A percentile compares a stretch with the other conserved stretches of the same genome.
These are phyloP conservation scores for Pulicaria dysenterica DNA, from an alignment of 129 eudicot genomes.

Conservation along the genomic window DNA sequence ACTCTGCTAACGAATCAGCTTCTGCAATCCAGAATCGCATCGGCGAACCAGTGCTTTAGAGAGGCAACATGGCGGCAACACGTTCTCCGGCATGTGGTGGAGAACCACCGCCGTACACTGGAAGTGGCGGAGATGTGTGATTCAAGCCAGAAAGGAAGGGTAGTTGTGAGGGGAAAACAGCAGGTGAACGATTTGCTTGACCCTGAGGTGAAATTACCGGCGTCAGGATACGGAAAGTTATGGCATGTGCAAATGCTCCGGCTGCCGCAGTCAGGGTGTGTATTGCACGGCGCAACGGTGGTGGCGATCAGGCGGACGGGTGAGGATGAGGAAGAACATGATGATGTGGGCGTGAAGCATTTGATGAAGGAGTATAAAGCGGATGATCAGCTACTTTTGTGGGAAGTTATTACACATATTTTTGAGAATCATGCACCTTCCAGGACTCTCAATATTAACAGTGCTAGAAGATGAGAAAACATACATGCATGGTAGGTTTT, in stretches of 20 bases:
- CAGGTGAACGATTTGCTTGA: constrained; percentile 21
- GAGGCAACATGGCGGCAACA: constrained; percentile 38
- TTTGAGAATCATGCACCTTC: constrained; percentile 28
- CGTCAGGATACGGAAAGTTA: constrained; percentile 28
- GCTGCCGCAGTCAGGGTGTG: constrained; percentile 19
- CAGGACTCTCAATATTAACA: constrained; percentile 25
- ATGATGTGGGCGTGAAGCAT: constrained; percentile 36
- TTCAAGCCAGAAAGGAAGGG: constrained; percentile 3
- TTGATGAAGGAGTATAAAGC: constrained; percentile 23
- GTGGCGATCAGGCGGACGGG: constrained; percentile 34
- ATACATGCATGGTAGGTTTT: no score
- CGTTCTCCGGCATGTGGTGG: constrained; percentile 31
- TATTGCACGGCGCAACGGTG: constrained; percentile 31
- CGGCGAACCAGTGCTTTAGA: constrained; percentile 28
- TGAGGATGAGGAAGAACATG: constrained; percentile 24
- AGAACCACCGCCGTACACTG: constrained; percentile 26
- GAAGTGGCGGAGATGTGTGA: constrained; percentile 21
- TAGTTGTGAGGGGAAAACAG: not conserved
- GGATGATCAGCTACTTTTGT: constrained; percentile 10
- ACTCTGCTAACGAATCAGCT: constrained; percentile 24
- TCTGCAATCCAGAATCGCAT: constrained; percentile 22
- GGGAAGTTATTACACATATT: constrained; percentile 23
- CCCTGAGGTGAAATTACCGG: constrained; percentile 26
- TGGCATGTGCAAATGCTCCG: constrained; percentile 32
- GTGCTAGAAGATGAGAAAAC: constrained; percentile 11